Evolutionary conservation across 2,329 filamentous ascomycete species (phyloP).

Genomic region (Colletotrichum nymphaeae): DNA sequence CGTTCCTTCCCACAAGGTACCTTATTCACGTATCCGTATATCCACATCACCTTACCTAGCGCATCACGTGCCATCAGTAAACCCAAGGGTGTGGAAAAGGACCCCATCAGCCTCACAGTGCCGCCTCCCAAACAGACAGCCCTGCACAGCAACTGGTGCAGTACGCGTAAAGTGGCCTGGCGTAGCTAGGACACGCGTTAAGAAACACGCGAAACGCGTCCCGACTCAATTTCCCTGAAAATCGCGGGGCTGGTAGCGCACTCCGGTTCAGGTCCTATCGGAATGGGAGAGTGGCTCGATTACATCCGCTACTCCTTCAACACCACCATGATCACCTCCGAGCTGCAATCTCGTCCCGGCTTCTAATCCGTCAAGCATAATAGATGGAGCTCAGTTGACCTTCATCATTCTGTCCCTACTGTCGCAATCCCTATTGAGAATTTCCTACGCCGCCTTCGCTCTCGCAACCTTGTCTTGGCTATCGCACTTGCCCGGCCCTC

Average conservation of each 20-base stretch:
- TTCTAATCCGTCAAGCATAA: neutral
- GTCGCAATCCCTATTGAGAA: neutral
- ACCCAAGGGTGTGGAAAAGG: neutral
- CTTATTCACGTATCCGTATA: neutral
- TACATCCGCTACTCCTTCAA: neutral
- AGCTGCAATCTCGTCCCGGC: neutral
- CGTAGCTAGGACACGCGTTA: neutral
- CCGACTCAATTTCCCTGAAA: neutral
- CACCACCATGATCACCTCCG: neutral
- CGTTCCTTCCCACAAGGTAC: neutral
- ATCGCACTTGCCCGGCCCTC: neutral
- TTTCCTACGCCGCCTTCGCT: neutral
- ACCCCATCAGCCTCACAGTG: neutral
- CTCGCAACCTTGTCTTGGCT: neutral
- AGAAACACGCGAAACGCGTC: constrained; percentile 1
- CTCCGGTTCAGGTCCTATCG: neutral
- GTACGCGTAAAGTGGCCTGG: neutral
- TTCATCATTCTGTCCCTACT: neutral
- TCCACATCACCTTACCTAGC: too few relatives aligned
- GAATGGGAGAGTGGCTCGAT: neutral
- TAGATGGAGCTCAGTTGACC: neutral
- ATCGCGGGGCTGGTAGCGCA: constrained; percentile 2
- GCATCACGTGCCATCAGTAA: too few relatives aligned
- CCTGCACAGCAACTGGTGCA: neutral
- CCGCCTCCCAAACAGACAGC: accelerated